These are phyloP conservation scores for Dioscorea cayenensis DNA, from an alignment of 116 monocot species.

Conservation along the genomic window DNA sequence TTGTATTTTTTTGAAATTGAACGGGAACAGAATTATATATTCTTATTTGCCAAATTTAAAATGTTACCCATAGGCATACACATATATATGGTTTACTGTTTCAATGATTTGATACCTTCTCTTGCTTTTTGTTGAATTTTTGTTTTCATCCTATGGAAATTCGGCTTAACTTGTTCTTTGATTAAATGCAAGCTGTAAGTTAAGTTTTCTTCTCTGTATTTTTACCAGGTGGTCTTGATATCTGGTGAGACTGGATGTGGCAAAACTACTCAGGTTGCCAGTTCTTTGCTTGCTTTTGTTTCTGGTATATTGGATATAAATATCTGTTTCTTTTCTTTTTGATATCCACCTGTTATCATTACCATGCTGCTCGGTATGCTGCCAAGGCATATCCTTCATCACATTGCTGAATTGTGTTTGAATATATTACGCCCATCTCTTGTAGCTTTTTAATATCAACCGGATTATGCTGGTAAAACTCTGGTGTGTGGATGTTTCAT, in stretches of 20 bases:
- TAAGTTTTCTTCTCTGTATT: not conserved
- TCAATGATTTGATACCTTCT: too few relatives aligned
- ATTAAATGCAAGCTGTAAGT: not conserved
- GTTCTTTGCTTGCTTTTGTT: slow-evolving; percentile 37
- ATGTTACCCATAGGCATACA: too few relatives aligned
- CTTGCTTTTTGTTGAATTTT: not conserved
- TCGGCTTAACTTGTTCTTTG: not conserved
- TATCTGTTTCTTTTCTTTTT: not conserved
- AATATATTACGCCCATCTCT: not conserved
- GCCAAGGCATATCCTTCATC: not conserved
- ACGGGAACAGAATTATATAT: too few relatives aligned
- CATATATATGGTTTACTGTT: too few relatives aligned
- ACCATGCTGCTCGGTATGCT: not conserved
- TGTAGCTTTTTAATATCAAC: too few relatives aligned
- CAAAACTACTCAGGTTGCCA: slow-evolving; percentile 94
- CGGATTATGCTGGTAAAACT: too few relatives aligned
- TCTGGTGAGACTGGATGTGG: slow-evolving; percentile 97
- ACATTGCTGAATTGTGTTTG: not conserved
- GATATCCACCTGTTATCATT: not conserved
- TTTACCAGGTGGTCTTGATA: slow-evolving; percentile 77
- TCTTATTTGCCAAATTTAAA: too few relatives aligned
- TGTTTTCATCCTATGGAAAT: not conserved
- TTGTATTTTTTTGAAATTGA: too few relatives aligned
- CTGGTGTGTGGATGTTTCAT: too few relatives aligned
- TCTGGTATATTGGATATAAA: slow-evolving; percentile 20